Base-by-base conservation (phyloP, 1,284 basidiomycete genomes). In the Fomitopsis palustris region DNA sequence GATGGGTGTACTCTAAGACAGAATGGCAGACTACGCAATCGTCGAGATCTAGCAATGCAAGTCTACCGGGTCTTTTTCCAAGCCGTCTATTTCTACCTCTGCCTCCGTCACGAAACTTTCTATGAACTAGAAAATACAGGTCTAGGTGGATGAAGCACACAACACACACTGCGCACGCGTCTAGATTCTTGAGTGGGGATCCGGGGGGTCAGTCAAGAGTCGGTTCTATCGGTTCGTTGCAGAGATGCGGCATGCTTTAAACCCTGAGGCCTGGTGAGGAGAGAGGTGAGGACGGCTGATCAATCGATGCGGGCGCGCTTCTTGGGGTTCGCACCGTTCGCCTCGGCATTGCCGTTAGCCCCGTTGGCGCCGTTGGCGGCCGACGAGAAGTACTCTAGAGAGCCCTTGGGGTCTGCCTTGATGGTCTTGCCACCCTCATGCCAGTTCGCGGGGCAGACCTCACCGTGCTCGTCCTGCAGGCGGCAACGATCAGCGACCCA, bases 381-480 rank as follows among this genome's bases (percentile, higher is more conserved):
- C 19, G 75, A 61, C 42, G 77, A 67, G 66, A 95, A 95, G 77
- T 94, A 95, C 68, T 92, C 90, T 56, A 87, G 75, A 62, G 88
- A 89, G 59, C 79, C 83, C 65, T 80, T 80, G 19, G 89, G 88
- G 72, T 90, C 84, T 16, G 88, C 79, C 74, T 92, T 92, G 78
- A 93, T 92, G 41, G 91, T 92, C 75, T 84, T 84, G 57, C 76
- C 72, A 37, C 90, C 88, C 69, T 88, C 83, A 19, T 77, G 84
- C 94, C 93, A 96, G 77, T 92, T 92, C 27, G 87, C 88, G 23
- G 93, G 93, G 81, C 93, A 96, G 54, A 94, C 92, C 74, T 96
- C 93, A 49, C 93, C 93, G 71, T 93, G 83, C 74, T 89, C 80
- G 65, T 95, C 93, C 88, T 91, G 62, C 4, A 60, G 21, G 33